Evolutionary conservation across 2,329 filamentous ascomycete genomes (phyloP).

Genomic region (Delphinella strobiligena): DNA sequence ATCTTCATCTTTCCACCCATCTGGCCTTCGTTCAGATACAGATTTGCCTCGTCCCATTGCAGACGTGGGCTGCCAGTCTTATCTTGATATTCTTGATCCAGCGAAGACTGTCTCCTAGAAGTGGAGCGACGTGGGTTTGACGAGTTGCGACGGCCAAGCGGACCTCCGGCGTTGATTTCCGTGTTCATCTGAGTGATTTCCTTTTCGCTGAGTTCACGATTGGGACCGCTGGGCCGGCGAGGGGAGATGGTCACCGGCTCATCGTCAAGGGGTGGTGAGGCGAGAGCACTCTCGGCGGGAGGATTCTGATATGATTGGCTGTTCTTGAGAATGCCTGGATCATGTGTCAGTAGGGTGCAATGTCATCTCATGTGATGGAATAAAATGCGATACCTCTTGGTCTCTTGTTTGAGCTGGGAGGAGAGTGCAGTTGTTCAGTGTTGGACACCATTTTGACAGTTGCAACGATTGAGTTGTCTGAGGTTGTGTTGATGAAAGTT

Average conservation of each 20-base stretch:
- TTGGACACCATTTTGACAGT: not conserved
- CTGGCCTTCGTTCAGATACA: conserved; percentile 94
- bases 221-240: conserved; percentile 28
- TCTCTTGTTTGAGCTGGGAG: conserved; percentile 2
- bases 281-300: conserved; percentile 30
- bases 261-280: conserved; percentile 32
- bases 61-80: conserved; percentile 60
- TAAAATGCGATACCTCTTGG: not conserved
- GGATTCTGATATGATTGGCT: conserved; percentile 52
- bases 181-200: conserved; percentile 92
- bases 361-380: not conserved
- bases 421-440: conserved; percentile 3
- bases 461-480: not conserved
- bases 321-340: conserved; percentile 85
- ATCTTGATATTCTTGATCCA: conserved; percentile 33
- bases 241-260: conserved; percentile 18
- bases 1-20: conserved; percentile 97
- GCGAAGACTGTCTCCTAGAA: conserved; percentile 61
- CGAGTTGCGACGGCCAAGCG: conserved; percentile 70
- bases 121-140: conserved; percentile 55
- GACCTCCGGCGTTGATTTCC: conserved; percentile 73
- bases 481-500: no score
- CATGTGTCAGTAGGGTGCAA: not conserved
- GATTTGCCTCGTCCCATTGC: conserved; percentile 97
- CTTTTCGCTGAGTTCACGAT: conserved; percentile 55